A percentile compares a stretch with the other conserved stretches of the same genome.
Conservation (phyloP, 2,329 filamentous ascomycete species). For the Xylariaceae sp. region DNA sequence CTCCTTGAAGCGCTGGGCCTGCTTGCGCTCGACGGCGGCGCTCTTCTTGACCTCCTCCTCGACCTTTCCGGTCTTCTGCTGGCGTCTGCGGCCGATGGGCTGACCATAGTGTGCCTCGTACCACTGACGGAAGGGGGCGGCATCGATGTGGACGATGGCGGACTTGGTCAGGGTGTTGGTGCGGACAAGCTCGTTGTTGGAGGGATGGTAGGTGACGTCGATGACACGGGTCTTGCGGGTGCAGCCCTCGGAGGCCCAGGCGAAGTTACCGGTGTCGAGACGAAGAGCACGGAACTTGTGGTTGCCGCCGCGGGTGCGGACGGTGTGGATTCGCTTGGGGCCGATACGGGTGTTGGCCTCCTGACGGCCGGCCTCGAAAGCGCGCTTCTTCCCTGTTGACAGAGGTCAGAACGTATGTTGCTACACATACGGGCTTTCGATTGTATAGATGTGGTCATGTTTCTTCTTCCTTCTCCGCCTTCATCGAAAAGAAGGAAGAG, state of each 20-base stretch:
- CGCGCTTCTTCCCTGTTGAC: slow-evolving; percentile 86
- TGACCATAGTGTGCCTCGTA: slow-evolving; percentile 99
- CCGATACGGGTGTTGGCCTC: slow-evolving; percentile 99
- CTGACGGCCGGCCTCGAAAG: slow-evolving; percentile 99
- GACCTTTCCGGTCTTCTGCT: slow-evolving; percentile 70
- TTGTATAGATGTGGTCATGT: slow-evolving; percentile 15
- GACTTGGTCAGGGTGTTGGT: slow-evolving; percentile 99
- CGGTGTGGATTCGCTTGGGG: slow-evolving; percentile 90
- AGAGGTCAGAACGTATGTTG: slow-evolving; percentile 71
- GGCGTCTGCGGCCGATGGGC: slow-evolving; percentile 81
- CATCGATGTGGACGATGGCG: slow-evolving; percentile 98
- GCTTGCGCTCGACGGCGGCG: slow-evolving; percentile 95
- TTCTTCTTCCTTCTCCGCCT: slow-evolving; percentile 12
- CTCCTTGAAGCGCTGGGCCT: slow-evolving; percentile 77
- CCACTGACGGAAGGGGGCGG: slow-evolving; percentile 98
- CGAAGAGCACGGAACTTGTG: slow-evolving; percentile 99
- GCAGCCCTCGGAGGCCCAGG: slow-evolving; percentile 96
- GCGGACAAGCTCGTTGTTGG: slow-evolving; percentile 99
- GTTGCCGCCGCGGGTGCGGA: slow-evolving; percentile 97
- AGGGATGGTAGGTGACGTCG: slow-evolving; percentile 96
- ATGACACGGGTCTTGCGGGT: slow-evolving; percentile 99
- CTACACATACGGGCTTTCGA: slow-evolving; percentile 72
- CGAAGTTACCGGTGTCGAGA: slow-evolving; percentile 98
- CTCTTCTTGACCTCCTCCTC: slow-evolving; percentile 82
- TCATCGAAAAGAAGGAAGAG: too few relatives aligned